These are phyloP conservation scores for Avena insularis DNA, from an alignment of 176 grass and related monocot species.

Conservation along the genomic window DNA sequence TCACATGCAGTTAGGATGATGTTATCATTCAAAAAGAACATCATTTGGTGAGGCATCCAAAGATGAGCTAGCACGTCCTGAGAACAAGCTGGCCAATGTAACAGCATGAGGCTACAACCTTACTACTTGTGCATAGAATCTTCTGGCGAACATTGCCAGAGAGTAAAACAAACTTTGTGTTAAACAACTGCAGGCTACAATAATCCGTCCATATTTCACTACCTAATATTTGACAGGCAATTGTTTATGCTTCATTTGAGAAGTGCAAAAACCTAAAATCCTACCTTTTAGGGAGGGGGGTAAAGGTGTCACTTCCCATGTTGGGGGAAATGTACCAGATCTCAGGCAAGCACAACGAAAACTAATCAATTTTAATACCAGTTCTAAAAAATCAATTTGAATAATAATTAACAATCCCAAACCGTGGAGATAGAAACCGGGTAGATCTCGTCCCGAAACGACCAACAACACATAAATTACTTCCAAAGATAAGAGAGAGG, in stretches of 20 bases:
- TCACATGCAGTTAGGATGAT: not conserved
- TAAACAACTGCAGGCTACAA: constrained; percentile 35
- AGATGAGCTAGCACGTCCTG: constrained; percentile 11
- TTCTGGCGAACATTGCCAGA: constrained; percentile 29
- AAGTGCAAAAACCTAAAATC: constrained; percentile 10
- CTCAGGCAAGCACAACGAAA: not conserved
- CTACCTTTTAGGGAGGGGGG: not conserved
- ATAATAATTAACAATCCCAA: not conserved
- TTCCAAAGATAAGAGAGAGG: not conserved
- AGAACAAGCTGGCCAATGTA: constrained; percentile 23
- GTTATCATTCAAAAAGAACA: not conserved
- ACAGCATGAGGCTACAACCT: constrained; percentile 26
- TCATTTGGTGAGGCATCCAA: constrained; percentile 38
- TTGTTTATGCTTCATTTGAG: not conserved
- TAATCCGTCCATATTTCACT: constrained; percentile 32
- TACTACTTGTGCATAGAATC: constrained; percentile 30
- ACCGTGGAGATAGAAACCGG: not conserved
- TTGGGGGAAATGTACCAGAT: not conserved
- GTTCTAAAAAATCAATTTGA: not conserved
- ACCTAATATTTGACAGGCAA: constrained; percentile 9
- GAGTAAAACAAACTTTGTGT: constrained; percentile 28
- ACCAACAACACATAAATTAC: not conserved
- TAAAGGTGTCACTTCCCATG: not conserved
- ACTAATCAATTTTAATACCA: not conserved
- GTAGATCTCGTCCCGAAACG: constrained; percentile 37